Percentiles rank a stretch among this genome's conserved stretches.
Conservation (phyloP, 208 protist genomes). For the Leishmania amazonensis region DNA sequence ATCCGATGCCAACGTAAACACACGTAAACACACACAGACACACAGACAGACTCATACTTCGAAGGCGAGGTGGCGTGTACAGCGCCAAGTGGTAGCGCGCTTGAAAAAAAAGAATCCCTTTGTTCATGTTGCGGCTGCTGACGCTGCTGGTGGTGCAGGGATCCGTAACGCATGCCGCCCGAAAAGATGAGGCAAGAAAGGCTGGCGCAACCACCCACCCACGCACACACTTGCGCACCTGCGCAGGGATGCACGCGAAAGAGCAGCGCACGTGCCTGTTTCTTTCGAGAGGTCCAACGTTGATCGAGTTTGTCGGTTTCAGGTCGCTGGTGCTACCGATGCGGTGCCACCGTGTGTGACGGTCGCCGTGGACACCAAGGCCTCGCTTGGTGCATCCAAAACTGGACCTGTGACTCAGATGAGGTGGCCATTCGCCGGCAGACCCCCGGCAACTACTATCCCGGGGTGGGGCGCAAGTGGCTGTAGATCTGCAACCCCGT, state of each 20-base stretch:
- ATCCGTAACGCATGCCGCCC: too few relatives aligned
- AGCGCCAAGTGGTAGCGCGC: too few relatives aligned
- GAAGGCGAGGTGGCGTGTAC: too few relatives aligned
- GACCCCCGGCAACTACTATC: background rate
- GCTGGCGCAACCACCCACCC: too few relatives aligned
- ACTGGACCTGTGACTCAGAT: too few relatives aligned
- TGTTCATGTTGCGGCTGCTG: background rate
- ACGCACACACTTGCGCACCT: too few relatives aligned
- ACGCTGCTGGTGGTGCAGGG: too few relatives aligned
- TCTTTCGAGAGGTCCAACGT: background rate
- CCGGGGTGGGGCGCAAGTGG: background rate
- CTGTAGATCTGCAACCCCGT: background rate
- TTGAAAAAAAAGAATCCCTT: too few relatives aligned
- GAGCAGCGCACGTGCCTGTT: background rate
- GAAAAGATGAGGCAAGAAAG: too few relatives aligned
- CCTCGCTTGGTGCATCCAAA: too few relatives aligned
- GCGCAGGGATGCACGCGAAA: background rate
- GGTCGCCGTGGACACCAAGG: too few relatives aligned
- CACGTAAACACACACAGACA: conserved; percentile 13
- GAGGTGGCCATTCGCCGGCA: background rate
- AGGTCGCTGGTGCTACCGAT: background rate
- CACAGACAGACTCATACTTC: background rate
- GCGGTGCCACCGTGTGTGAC: background rate
- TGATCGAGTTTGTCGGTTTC: background rate
- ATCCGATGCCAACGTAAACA: background rate